Base-by-base conservation (phyloP, 2,329 filamentous ascomycete genomes). In the Metarhizium sp. region DNA sequence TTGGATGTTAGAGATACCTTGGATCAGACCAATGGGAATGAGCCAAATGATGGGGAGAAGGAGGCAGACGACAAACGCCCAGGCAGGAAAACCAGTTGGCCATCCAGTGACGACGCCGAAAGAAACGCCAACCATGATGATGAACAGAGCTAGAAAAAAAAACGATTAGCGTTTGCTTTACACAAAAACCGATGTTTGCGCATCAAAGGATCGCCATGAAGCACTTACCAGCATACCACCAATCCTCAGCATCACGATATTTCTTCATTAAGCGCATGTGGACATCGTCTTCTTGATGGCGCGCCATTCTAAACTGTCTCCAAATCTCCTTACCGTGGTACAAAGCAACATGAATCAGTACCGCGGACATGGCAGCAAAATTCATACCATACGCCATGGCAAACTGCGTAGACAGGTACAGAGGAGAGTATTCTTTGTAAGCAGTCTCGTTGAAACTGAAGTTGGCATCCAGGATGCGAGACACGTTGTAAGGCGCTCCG, bases 311-410 rank as follows among this genome's bases (percentile, higher is more conserved):
- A 65, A 79, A 79, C 63, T 81, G 79, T 42, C 70, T 72, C 73
- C 75, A 78, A 49, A 83, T 78, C 55, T 80, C 76, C 53, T 70
- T 71, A 36, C 79, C 79, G 60, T 83, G 77, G 64, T 82, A 84
- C 14, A 83, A 66, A 2, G 62, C 66, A 47, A 81, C 78, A 56
- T 84, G 80, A 7, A 82, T 74, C 46, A 84, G 67, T 55, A 83
- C 81, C 10, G 82, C 80, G 0, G 81, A 77, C 32, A 87, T 77
- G 25, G 84, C 81, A n/a, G 85, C 85, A 63, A 88, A 88, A 0
- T 81, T 82, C 11, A 87, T 71, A 1, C 84, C 84, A 61, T 88
- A 83, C 7, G 74, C 71, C 42, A 83, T 66, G 2, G 78, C 77
- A 57, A 81, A 88, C 57, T 85, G 84, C 0, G 83, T 78, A 2